Base-by-base conservation (phyloP, 192 early-diverging fungal genomes). In the Funneliformis mosseae region DNA sequence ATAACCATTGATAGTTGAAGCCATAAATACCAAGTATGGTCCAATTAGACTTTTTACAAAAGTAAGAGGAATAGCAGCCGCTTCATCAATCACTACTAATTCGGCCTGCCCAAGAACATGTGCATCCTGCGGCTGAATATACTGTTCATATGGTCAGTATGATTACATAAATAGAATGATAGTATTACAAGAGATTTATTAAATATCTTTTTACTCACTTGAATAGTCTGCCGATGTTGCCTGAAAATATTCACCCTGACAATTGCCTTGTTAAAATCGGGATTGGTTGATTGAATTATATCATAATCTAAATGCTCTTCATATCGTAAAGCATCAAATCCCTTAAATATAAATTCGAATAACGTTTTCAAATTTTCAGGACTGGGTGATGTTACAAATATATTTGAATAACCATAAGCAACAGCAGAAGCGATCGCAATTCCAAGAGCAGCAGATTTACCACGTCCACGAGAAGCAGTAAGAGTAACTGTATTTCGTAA, bases 281-380 rank as follows among this genome's bases (percentile, higher is more conserved):
- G 96, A 87, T 97, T 97, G 78, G 96, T 98, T 21, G 94, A 95
- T 87, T 98, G 98, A n/a, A 98, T 90, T 82, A 99, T 97, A 83
- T 98, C 96, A 77, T 99, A 99, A 88, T 99, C 98, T 83, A 97
- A 88, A 84, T 99, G 98, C 84, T 99, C 98, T 80, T 98, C 95
- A 82, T 98, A 99, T n/a, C 95, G 93, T 69, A 99, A 90, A 25
- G 97, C 96, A 85, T 99, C 97, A 80, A 99, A 98, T 21, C 95
- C 96, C 85, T 96, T 96, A 89, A 99, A 98, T 8, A 99, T 89
- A 88, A 98, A 98, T 88, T 98, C 95, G 81, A 99, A 99, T 45
- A 99, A 87, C 8, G 98, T 99, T 83, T 97, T 97, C 83, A 99
- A 93, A 83, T 99, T 99, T 84, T 98, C 97, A 38, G 98, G 97